Evolutionary conservation across 352 stramenopile genomes (phyloP).

Genomic region (Hyaloperonospora arabidopsidis): DNA sequence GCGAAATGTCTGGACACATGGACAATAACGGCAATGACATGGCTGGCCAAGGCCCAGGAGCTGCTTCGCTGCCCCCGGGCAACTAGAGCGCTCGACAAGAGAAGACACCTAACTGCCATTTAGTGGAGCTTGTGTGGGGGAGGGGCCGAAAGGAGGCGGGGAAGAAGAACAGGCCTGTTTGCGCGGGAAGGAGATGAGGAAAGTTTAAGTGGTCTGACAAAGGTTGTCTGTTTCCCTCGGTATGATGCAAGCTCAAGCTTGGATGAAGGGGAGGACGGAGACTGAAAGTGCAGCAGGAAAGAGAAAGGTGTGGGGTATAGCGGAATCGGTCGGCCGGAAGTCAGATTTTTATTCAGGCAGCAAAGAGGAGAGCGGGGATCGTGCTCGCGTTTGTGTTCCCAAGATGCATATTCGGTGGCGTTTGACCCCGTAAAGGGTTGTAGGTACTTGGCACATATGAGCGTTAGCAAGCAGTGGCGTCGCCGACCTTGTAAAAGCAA

Average conservation of each 20-base stretch:
- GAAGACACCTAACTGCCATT: conserved; percentile 28
- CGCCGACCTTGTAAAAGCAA: conserved; percentile 26
- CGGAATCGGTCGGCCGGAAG: conserved; percentile 14
- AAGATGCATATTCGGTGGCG: conserved; percentile 27
- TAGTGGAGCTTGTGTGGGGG: conserved; percentile 31
- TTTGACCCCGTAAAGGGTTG: conserved; percentile 1
- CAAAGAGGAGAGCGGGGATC: conserved; percentile 13
- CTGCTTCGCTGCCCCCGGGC: conserved; percentile 34
- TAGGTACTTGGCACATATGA: conserved; percentile 11
- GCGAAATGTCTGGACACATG: conserved; percentile 52
- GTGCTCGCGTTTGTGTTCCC: conserved; percentile 26
- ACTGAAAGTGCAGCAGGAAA: conserved; percentile 19
- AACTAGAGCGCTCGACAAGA: conserved; percentile 26
- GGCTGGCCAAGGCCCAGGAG: conserved; percentile 22
- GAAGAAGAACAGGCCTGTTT: conserved; percentile 19
- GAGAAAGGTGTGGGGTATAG: conserved; percentile 15
- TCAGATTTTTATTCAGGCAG: conserved; percentile 17
- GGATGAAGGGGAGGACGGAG: conserved; percentile 8
- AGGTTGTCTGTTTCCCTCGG: neutral
- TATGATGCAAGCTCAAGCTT: conserved; percentile 2
- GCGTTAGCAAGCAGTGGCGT: conserved; percentile 23
- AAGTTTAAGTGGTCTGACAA: conserved; percentile 7
- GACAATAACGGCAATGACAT: conserved; percentile 45
- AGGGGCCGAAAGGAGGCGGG: conserved; percentile 17
- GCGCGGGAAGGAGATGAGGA: conserved; percentile 10